Conservation (phyloP, 805 yeast genomes). For the Yarrowia divulgata region DNA sequence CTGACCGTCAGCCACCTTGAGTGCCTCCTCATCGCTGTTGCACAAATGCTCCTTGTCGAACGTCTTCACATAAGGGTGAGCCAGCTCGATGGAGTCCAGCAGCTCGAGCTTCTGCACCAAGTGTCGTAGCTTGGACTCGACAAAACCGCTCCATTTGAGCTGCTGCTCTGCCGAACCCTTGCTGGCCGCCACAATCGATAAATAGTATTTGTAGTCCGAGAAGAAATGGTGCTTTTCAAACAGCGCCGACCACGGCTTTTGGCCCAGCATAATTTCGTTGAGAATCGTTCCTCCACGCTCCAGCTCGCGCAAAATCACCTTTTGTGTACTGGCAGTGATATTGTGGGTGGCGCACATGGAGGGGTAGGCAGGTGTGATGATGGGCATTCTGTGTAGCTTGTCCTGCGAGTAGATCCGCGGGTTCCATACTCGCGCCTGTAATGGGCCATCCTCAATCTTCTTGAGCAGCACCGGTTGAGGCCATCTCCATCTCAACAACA, state of each 20-base stretch:
- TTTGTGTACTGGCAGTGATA: slow-evolving; percentile 86
- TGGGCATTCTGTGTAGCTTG: slow-evolving; percentile 93
- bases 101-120: slow-evolving; percentile 85
- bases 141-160: slow-evolving; percentile 89
- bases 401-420: slow-evolving; percentile 90
- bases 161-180: slow-evolving; percentile 80
- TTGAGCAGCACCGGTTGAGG: slow-evolving; percentile 96
- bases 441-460: slow-evolving; percentile 95
- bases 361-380: slow-evolving; percentile 97
- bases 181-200: slow-evolving; percentile 82
- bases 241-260: slow-evolving; percentile 74
- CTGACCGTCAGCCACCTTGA: slow-evolving; percentile 65
- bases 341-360: slow-evolving; percentile 99
- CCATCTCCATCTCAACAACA: slow-evolving; percentile 93
- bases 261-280: slow-evolving; percentile 69
- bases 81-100: slow-evolving; percentile 74
- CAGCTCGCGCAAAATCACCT: slow-evolving; percentile 79
- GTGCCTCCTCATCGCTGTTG: slow-evolving; percentile 61
- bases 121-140: slow-evolving; percentile 83
- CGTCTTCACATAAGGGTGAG: slow-evolving; percentile 89
- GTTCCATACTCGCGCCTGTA: slow-evolving; percentile 96
- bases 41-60: slow-evolving; percentile 64
- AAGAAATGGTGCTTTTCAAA: slow-evolving; percentile 84
- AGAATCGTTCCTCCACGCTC: slow-evolving; percentile 75
- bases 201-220: slow-evolving; percentile 80